These are phyloP conservation scores for Dysphania ambrosioides DNA, from an alignment of 148 eudicot species.

Conservation along the genomic window DNA sequence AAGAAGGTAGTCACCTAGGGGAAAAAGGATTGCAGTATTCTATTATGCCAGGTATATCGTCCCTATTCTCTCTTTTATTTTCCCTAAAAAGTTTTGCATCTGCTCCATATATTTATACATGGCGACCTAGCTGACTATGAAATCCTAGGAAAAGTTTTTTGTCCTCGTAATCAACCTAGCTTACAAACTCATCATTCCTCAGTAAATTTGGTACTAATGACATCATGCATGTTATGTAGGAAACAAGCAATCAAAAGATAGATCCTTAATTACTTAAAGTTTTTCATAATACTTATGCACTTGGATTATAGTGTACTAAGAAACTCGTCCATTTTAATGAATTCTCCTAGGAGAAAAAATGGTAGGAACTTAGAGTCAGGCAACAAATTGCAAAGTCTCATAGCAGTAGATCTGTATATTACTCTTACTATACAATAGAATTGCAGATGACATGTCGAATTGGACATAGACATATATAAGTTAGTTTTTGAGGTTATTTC, in stretches of 20 bases:
- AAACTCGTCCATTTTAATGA: too few relatives aligned
- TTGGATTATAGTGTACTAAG: background rate
- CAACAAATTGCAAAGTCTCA: too few relatives aligned
- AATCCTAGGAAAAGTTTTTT: background rate
- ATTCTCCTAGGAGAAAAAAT: too few relatives aligned
- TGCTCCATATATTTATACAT: too few relatives aligned
- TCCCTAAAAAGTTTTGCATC: background rate
- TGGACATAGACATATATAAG: too few relatives aligned
- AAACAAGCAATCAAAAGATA: background rate
- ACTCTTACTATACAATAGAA: too few relatives aligned
- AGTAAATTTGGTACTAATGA: background rate
- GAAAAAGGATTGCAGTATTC: background rate
- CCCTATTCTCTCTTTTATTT: background rate
- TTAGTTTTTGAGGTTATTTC: too few relatives aligned
- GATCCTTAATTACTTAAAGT: background rate
- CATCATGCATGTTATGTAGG: background rate
- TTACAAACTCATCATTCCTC: background rate
- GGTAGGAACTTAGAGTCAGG: too few relatives aligned
- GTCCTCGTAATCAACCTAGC: background rate
- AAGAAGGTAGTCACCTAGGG: slow-evolving; percentile 14
- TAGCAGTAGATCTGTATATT: too few relatives aligned
- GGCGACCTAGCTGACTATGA: background rate
- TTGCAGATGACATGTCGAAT: too few relatives aligned
- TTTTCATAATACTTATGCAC: background rate
- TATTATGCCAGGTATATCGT: slow-evolving; percentile 12